These are phyloP conservation scores for Leccinum fibrillosum DNA, from an alignment of 768 basidiomycete genomes.

Conservation along the genomic window DNA sequence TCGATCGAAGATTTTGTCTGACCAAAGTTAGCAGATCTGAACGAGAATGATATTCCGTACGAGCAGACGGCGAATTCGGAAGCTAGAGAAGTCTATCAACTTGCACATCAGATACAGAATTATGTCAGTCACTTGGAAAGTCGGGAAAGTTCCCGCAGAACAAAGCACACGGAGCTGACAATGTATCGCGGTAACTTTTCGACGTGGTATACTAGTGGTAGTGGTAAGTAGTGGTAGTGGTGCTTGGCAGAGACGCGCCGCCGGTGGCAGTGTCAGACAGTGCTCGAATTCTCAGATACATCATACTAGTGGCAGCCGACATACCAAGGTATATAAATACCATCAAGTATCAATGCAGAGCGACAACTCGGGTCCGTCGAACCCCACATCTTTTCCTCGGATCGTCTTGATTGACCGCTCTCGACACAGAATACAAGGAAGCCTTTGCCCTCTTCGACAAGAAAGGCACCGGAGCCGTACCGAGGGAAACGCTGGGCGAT, in stretches of 20 bases:
- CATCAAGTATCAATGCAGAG: conserved; percentile 30
- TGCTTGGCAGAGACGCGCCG: not conserved
- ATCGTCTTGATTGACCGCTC: conserved; percentile 4
- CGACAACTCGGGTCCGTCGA: conserved; percentile 48
- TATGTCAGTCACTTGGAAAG: not conserved
- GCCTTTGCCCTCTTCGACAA: conserved; percentile 99
- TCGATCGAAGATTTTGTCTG: not conserved
- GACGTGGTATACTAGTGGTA: not conserved
- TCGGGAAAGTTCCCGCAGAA: not conserved
- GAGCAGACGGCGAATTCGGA: not conserved
- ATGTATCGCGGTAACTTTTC: not conserved
- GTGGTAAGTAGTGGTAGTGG: too few species aligned
- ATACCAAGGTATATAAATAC: not conserved
- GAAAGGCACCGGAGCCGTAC: conserved; percentile 87
- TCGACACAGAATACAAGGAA: conserved; percentile 83
- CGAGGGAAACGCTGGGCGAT: conserved; percentile 86
- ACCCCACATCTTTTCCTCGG: not conserved
- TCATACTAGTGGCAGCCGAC: not conserved
- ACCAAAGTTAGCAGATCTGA: not conserved
- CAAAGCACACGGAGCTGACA: too few species aligned
- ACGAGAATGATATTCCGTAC: not conserved
- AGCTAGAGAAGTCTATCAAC: too few species aligned
- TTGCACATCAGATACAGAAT: not conserved
- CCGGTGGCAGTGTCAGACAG: not conserved
- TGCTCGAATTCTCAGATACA: too few species aligned